Evolutionary conservation across 371 early-diverging fungal species (phyloP).

Genomic region (Syncephalastrum sp.): DNA sequence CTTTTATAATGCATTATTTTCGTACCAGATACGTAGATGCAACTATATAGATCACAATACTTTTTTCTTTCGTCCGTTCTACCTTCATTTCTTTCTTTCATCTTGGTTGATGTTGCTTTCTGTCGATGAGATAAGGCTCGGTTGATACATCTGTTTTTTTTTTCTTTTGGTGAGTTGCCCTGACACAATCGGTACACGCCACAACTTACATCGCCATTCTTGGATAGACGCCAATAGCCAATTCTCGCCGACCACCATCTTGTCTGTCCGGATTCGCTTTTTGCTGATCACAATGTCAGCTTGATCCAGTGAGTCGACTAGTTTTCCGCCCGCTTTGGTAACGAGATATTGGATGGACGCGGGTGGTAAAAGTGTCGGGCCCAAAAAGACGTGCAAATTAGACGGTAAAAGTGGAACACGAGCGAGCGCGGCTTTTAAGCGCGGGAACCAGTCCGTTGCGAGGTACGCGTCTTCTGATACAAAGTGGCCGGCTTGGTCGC

Average conservation of each 20-base stretch:
- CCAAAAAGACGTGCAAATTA: conserved; percentile 12
- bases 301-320: conserved; percentile 1
- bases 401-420: conserved; percentile 11
- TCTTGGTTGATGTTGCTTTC: too few species aligned
- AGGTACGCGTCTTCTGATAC: conserved; percentile 9
- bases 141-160: too few species aligned
- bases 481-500: conserved; percentile 10
- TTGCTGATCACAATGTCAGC: conserved; percentile 19
- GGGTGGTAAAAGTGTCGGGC: conserved; percentile 1
- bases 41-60: too few species aligned
- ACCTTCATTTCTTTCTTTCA: too few species aligned
- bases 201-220: conserved; percentile 20
- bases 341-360: conserved; percentile 6
- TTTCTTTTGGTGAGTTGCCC: too few species aligned
- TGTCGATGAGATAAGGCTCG: too few species aligned
- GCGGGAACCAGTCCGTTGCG: conserved; percentile 11
- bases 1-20: too few species aligned
- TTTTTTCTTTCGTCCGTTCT: too few species aligned
- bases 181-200: too few species aligned
- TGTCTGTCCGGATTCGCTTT: conserved; percentile 1
- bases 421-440: conserved; percentile 5
- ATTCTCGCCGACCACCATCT: conserved; percentile 10
- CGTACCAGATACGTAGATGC: too few species aligned
- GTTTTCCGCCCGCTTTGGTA: conserved; percentile 8
- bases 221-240: conserved; percentile 16